These are phyloP conservation scores for Rhizophora mangle DNA, from an alignment of 345 rosid genomes.

Conservation along the genomic window DNA sequence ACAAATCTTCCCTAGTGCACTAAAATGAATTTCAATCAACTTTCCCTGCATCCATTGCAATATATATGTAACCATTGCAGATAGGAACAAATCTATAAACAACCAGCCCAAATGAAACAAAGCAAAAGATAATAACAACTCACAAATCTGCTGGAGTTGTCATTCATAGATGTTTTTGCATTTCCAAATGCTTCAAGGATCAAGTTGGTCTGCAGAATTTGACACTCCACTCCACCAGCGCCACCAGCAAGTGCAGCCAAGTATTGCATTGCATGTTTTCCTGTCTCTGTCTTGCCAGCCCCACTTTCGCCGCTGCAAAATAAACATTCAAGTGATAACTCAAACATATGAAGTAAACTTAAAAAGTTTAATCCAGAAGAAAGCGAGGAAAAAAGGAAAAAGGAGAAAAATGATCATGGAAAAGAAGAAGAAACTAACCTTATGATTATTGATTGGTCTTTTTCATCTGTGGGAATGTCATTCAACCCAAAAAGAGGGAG, in stretches of 20 bases:
- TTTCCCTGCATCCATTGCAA: conserved; percentile 63
- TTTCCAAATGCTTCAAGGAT: conserved; percentile 98
- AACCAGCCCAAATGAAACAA: conserved; percentile 7
- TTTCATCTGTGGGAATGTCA: conserved; percentile 55
- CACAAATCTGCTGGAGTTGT: conserved; percentile 94
- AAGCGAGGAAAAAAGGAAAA: background rate
- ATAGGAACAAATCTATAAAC: background rate
- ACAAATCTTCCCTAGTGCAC: conserved; percentile 67
- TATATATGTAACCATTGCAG: conserved; percentile 8
- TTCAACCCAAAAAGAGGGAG: conserved; percentile 10
- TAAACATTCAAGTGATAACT: conserved; percentile 13
- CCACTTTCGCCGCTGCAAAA: conserved; percentile 94
- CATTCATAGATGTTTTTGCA: conserved; percentile 87
- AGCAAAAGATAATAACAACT: conserved; percentile 26
- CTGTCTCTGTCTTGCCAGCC: conserved; percentile 98
- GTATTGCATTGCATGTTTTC: conserved; percentile 84
- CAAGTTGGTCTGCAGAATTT: conserved; percentile 60
- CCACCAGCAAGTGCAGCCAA: conserved; percentile 89
- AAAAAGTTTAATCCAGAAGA: conserved; percentile 6
- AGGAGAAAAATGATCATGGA: too few relatives aligned
- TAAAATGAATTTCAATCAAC: conserved; percentile 81
- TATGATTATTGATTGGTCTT: conserved; percentile 86
- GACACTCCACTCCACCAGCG: conserved; percentile 59
- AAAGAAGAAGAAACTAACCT: conserved; percentile 45
- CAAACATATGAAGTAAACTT: background rate